These are phyloP conservation scores for Populus deltoides DNA, from an alignment of 345 rosid genomes.

Conservation along the genomic window DNA sequence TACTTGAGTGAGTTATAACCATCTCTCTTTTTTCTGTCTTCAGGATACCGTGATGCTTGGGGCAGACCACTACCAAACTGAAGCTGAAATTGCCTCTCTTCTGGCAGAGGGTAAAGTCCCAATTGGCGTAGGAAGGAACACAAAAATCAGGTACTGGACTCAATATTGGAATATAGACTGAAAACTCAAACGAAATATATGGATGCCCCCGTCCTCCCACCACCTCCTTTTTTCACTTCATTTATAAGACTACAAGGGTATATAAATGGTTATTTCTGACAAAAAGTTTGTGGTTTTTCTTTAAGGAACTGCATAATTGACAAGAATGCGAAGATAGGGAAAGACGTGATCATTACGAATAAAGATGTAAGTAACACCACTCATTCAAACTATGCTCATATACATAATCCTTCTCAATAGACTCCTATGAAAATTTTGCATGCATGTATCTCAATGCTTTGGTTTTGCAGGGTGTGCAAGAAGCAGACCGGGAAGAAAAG, in stretches of 20 bases:
- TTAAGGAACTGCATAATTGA: slow-evolving; percentile 88
- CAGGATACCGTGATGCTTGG: slow-evolving; percentile 94
- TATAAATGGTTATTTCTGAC: slow-evolving; percentile 2
- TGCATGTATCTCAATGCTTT: neutral
- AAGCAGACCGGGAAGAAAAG: slow-evolving; percentile 71
- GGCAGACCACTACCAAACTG: slow-evolving; percentile 88
- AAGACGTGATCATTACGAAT: slow-evolving; percentile 72
- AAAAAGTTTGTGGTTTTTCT: neutral
- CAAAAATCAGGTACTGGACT: slow-evolving; percentile 59
- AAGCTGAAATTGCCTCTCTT: slow-evolving; percentile 83
- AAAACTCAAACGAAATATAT: neutral
- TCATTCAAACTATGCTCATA: neutral
- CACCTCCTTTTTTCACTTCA: neutral
- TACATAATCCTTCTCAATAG: neutral
- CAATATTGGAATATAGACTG: neutral
- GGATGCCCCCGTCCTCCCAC: neutral
- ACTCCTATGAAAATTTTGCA: neutral
- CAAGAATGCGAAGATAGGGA: slow-evolving; percentile 88
- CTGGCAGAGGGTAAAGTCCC: slow-evolving; percentile 87
- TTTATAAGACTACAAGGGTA: neutral
- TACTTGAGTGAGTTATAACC: neutral
- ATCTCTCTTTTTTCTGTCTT: slow-evolving; percentile 7
- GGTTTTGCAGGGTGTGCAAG: slow-evolving; percentile 63
- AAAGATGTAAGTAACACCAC: slow-evolving; percentile 54
- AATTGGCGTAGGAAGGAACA: slow-evolving; percentile 73